These are phyloP conservation scores for Kwoniella sp. DNA, from an alignment of 768 basidiomycete genomes.

Conservation along the genomic window DNA sequence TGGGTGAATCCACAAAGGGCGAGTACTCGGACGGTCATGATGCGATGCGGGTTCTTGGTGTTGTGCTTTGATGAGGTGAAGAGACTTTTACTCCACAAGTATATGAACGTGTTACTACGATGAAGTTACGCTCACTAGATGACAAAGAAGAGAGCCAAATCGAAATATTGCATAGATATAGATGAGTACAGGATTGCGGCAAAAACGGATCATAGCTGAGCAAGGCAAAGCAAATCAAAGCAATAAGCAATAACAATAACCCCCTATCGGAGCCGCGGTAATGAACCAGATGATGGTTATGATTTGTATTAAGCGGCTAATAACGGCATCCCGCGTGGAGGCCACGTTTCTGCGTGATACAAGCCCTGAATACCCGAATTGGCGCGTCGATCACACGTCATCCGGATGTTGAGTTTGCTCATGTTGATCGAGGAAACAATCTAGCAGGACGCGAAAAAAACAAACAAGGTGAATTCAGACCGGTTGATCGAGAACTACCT, in stretches of 20 bases:
- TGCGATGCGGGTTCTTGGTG: not conserved
- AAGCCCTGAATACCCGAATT: not conserved
- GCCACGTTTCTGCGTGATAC: not conserved
- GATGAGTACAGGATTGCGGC: too few species aligned
- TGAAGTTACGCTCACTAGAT: too few species aligned
- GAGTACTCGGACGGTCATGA: conserved; percentile 35
- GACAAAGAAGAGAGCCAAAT: not conserved
- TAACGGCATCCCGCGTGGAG: not conserved
- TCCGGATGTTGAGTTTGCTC: not conserved
- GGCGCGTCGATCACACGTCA: conserved; percentile 2
- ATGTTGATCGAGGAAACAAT: conserved; percentile 3
- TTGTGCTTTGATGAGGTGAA: too few species aligned
- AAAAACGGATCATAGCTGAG: too few species aligned
- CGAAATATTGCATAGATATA: too few species aligned
- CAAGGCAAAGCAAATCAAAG: too few species aligned
- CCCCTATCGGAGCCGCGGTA: not conserved
- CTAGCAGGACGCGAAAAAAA: too few species aligned
- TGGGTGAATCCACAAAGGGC: conserved; percentile 54
- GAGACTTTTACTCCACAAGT: too few species aligned
- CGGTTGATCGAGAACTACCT: too few species aligned
- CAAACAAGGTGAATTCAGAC: too few species aligned
- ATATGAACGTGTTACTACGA: too few species aligned
- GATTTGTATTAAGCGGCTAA: conserved; percentile 3
- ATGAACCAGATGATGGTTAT: not conserved
- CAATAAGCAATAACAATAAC: too few species aligned